Base-by-base conservation (phyloP, 176 grass and related monocot species). In the Triticum dicoccoides region DNA sequence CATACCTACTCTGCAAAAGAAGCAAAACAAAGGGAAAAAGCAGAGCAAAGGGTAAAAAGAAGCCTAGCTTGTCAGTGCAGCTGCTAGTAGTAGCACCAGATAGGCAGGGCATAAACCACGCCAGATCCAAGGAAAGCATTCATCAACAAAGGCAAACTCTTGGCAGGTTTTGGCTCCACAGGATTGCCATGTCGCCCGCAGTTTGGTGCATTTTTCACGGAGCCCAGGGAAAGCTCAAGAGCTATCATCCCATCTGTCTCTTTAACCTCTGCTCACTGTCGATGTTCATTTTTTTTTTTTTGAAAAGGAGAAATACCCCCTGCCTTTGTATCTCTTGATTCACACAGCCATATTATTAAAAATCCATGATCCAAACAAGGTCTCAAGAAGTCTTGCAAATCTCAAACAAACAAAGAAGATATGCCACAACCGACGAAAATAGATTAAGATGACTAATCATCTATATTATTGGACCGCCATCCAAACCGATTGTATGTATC, bases 91-190 rank as follows among this genome's bases (percentile, higher is more conserved):
- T 10, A 51, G 20, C 61, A 41, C 64, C 52, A 85, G 20, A 61
- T 85, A 61, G 81, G 47, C 27, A 61, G 3, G 27, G 25, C 20
- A 77, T 81, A 17, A 32, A 82, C 75, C 20, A 69, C 69, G 83
- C 88, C 29, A 38, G 83, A 82, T 86, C 83, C 83, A 17, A 86
- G 62, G 39, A 78, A 90, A 86, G 71, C 63, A 67, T 35, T 20
- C 58, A 80, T 49, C 34, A 44, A 52, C 32, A 59, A 85, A 75
- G 44, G 25, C 11, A 78, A 63, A 65, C 45, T 38, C 39, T 79
- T 84, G 81, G 21, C 39, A 88, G 32, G 39, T 62, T 71, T 76
- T 76, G 58, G 71, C 71, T 76, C 71, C 18, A 65, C 61, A 9
- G 13, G 8, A 66, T 37, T 77, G 70, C 38, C 58, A 24, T 49